phyloP scores from a whole-genome alignment of 805 yeast species.

The Yarrowia yakushimensis region DNA sequence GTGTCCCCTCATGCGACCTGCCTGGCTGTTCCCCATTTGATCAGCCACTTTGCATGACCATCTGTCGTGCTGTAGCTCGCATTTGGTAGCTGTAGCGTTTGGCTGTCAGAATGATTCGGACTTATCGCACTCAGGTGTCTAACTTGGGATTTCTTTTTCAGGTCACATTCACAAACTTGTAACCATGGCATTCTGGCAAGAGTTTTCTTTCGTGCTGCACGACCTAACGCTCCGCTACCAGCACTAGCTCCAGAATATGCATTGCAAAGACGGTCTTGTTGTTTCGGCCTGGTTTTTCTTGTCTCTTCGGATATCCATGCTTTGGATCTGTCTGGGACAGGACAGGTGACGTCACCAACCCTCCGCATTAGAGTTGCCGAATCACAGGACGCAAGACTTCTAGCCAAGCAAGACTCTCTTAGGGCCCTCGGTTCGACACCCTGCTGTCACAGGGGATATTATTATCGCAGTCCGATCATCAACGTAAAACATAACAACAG shows the following conservation, averaged over 20 bases:
- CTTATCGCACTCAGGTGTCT: background rate
- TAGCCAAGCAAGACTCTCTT: background rate
- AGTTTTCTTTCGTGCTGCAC: no score
- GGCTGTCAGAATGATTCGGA: background rate
- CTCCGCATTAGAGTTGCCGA: background rate
- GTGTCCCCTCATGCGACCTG: no score
- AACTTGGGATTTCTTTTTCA: background rate
- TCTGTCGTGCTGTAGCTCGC: no score
- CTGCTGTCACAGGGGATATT: background rate
- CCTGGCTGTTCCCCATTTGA: no score
- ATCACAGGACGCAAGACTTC: background rate
- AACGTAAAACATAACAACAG: no score
- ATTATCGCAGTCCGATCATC: background rate
- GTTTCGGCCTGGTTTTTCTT: background rate
- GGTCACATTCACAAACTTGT: no score
- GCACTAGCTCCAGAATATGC: no score
- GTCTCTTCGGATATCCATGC: background rate
- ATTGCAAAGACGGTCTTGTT: background rate
- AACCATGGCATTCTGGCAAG: no score
- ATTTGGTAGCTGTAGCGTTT: background rate
- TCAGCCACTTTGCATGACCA: no score
- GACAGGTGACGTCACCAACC: conserved; percentile 20
- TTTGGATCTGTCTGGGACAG: background rate
- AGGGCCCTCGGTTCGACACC: background rate
- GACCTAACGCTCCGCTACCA: no score